phyloP scores from a whole-genome alignment of 1,284 basidiomycete genomes.

The Violaceomyces palustris region DNA sequence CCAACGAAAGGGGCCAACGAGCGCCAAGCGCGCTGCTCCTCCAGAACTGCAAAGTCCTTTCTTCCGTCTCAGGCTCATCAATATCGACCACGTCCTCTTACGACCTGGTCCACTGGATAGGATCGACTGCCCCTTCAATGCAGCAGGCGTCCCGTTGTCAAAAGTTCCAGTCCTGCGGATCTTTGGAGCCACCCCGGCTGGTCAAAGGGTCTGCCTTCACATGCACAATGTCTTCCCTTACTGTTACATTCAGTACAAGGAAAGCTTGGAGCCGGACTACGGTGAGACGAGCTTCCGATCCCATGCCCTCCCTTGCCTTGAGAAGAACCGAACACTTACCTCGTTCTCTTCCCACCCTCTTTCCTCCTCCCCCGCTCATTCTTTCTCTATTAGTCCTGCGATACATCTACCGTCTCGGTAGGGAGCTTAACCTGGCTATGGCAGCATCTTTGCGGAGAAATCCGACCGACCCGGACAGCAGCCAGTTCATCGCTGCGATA shows the following conservation, averaged over 20 bases:
- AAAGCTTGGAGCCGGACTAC: conserved; percentile 51
- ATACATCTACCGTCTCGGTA: conserved; percentile 65
- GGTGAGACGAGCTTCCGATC: too few relatives aligned
- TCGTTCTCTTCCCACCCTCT: too few relatives aligned
- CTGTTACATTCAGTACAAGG: conserved; percentile 58
- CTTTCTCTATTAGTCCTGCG: conserved; percentile 60
- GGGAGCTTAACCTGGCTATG: conserved; percentile 62
- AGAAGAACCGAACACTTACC: too few relatives aligned
- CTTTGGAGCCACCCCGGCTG: conserved; percentile 74
- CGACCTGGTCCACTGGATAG: conserved; percentile 27
- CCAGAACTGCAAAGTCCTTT: too few relatives aligned
- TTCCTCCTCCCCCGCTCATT: too few relatives aligned
- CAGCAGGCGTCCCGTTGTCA: conserved; percentile 61
- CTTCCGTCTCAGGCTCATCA: conserved; percentile 41
- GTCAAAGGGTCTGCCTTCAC: conserved; percentile 77
- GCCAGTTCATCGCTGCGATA: conserved; percentile 55
- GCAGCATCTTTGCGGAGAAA: conserved; percentile 32
- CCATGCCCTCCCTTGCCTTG: too few relatives aligned
- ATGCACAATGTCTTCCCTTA: conserved; percentile 68
- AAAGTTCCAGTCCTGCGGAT: conserved; percentile 72
- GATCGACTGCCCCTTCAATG: conserved; percentile 53
- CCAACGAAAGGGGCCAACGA: too few relatives aligned
- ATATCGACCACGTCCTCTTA: conserved; percentile 42
- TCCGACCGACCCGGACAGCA: conserved; percentile 15
- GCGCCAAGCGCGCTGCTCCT: too few relatives aligned